Evolutionary conservation across 768 basidiomycete species (phyloP).

Genomic region (Collybia sordida): DNA sequence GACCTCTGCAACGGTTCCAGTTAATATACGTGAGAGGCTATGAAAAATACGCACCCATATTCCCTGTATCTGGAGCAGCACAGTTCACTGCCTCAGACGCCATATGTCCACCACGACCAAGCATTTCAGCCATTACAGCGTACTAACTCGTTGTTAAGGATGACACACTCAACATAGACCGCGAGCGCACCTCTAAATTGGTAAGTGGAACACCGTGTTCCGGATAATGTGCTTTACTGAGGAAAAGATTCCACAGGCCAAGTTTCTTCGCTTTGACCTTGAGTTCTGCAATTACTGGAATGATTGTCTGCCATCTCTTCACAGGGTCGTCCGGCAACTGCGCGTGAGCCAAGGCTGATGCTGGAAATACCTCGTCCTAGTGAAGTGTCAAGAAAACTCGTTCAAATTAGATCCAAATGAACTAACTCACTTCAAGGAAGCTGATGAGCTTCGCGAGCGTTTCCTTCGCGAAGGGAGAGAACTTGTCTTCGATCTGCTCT

Average conservation of each 20-base stretch:
- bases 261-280: constrained; percentile 85
- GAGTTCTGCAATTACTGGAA: constrained; percentile 79
- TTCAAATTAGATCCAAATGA: background rate
- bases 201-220: constrained; percentile 85
- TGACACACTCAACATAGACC: background rate
- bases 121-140: constrained; percentile 94
- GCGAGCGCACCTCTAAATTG: constrained; percentile 78
- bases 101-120: constrained; percentile 80
- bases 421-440: constrained; percentile 73
- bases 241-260: constrained; percentile 96
- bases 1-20: constrained; percentile 65
- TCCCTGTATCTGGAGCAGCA: constrained; percentile 95
- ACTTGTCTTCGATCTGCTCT: constrained; percentile 82
- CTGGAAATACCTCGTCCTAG: constrained; percentile 88
- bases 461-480: constrained; percentile 88
- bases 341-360: constrained; percentile 70
- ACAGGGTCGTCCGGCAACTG: constrained; percentile 77
- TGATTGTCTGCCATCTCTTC: constrained; percentile 81
- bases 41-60: constrained; percentile 72
- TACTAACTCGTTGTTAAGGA: constrained; percentile 51
- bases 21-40: background rate
- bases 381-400: no score
- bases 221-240: constrained; percentile 93
- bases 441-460: constrained; percentile 78
- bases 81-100: constrained; percentile 91